Percentiles rank a stretch among this genome's conserved stretches.
phyloP scores from a whole-genome alignment of 805 yeast species.

The Candida lessepsii region DNA sequence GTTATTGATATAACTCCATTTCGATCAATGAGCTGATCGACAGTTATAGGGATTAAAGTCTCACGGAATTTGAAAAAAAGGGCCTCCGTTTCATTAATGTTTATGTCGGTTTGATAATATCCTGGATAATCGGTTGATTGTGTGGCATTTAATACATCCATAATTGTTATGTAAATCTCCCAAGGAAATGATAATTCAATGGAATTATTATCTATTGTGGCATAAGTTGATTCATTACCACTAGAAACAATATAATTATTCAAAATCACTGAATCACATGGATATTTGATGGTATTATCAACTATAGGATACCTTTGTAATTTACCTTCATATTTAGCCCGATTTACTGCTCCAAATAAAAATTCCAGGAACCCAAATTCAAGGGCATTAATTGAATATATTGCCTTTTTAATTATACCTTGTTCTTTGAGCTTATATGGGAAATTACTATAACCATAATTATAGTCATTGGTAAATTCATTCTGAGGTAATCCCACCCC shows the following conservation, averaged over 20 bases:
- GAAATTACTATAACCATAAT: conserved; percentile 35
- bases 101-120: conserved; percentile 4
- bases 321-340: conserved; percentile 24
- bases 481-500: conserved; percentile 70
- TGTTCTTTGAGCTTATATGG: conserved; percentile 32
- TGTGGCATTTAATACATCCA: conserved; percentile 3
- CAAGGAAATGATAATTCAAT: conserved; percentile 4
- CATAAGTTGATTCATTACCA: neutral
- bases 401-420: conserved; percentile 33
- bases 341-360: conserved; percentile 35
- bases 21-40: conserved; percentile 6
- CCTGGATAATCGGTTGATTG: neutral
- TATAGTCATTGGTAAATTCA: conserved; percentile 51
- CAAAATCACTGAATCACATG: conserved; percentile 4
- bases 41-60: conserved; percentile 1
- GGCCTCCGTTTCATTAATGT: neutral
- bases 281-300: conserved; percentile 7
- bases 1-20: conserved; percentile 4
- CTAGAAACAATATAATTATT: neutral
- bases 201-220: conserved; percentile 8
- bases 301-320: conserved; percentile 22
- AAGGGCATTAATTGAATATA: conserved; percentile 28
- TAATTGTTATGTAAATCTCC: neutral
- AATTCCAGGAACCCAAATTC: conserved; percentile 28
- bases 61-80: conserved; percentile 5